Percentiles rank a stretch among this genome's conserved stretches.
Conservation (phyloP, 495 filamentous ascomycete genomes). For the Aspergillus diversus region DNA sequence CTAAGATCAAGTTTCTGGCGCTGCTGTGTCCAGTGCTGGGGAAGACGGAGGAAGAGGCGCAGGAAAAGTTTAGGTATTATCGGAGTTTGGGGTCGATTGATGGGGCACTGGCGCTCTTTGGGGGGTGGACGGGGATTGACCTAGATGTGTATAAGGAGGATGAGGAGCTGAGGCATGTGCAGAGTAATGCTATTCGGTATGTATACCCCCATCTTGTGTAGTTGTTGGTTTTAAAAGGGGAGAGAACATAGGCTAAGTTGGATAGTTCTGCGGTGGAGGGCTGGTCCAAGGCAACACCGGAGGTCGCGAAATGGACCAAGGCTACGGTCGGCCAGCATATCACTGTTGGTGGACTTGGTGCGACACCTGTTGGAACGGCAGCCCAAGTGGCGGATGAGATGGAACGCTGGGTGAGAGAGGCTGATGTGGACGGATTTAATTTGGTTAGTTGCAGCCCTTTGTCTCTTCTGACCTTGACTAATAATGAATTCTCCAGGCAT, state of each 20-base stretch:
- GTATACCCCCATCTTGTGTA: slow-evolving; percentile 14
- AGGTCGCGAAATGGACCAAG: slow-evolving; percentile 65
- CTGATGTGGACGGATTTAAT: slow-evolving; percentile 68
- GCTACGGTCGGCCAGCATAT: slow-evolving; percentile 64
- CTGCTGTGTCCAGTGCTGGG: slow-evolving; percentile 56
- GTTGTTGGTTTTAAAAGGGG: not conserved
- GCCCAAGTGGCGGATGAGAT: slow-evolving; percentile 61
- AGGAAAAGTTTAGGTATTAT: slow-evolving; percentile 54
- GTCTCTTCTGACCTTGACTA: not conserved
- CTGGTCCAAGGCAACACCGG: slow-evolving; percentile 50
- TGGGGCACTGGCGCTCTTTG: slow-evolving; percentile 60
- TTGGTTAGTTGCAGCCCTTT: slow-evolving; percentile 37
- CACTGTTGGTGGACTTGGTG: slow-evolving; percentile 61
- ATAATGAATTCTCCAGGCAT: slow-evolving; percentile 43
- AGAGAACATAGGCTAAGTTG: not conserved
- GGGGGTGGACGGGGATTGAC: slow-evolving; percentile 63
- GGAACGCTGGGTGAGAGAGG: slow-evolving; percentile 63
- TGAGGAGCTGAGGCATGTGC: slow-evolving; percentile 59
- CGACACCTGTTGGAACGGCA: slow-evolving; percentile 58
- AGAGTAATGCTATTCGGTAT: slow-evolving; percentile 65
- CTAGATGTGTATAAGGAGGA: slow-evolving; percentile 55
- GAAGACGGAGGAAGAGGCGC: slow-evolving; percentile 57
- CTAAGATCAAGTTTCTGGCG: slow-evolving; percentile 57
- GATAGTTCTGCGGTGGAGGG: slow-evolving; percentile 48
- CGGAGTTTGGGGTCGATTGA: slow-evolving; percentile 54